A percentile compares a stretch with the other conserved stretches of the same genome.
Conservation (phyloP, 2,329 filamentous ascomycete genomes). For the Sporothrix brasiliensis region DNA sequence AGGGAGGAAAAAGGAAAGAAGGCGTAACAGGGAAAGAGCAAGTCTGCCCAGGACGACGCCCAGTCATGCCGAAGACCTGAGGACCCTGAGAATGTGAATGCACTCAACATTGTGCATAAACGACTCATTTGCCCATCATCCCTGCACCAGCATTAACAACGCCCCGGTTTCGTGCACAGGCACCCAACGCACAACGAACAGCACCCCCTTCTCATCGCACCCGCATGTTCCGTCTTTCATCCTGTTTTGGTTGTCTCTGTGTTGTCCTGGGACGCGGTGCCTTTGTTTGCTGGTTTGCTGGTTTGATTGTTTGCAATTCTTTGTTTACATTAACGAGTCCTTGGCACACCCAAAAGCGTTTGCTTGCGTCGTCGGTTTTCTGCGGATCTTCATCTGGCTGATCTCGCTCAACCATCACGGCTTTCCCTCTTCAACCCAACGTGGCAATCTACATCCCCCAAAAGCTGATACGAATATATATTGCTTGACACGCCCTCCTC, state of each 20-base stretch:
- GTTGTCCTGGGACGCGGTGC: background rate
- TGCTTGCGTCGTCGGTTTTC: background rate
- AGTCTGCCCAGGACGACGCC: background rate
- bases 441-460: background rate
- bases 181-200: background rate
- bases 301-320: background rate
- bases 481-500: background rate
- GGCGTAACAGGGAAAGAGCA: background rate
- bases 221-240: background rate
- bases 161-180: slow-evolving; percentile 16
- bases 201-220: background rate
- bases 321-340: background rate
- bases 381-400: background rate
- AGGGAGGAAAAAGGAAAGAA: background rate
- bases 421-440: background rate
- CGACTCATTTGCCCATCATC: slow-evolving; percentile 22
- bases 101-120: slow-evolving; percentile 18
- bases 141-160: slow-evolving; percentile 9
- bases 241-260: background rate
- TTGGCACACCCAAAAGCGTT: background rate
- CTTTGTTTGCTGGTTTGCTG: background rate
- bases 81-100: background rate
- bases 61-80: background rate
- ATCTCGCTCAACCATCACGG: background rate
- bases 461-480: background rate